Percentiles rank a stretch among this genome's conserved stretches.
Conservation (phyloP, 108 stramenopile species). For the Fragilaria crotonensis region DNA sequence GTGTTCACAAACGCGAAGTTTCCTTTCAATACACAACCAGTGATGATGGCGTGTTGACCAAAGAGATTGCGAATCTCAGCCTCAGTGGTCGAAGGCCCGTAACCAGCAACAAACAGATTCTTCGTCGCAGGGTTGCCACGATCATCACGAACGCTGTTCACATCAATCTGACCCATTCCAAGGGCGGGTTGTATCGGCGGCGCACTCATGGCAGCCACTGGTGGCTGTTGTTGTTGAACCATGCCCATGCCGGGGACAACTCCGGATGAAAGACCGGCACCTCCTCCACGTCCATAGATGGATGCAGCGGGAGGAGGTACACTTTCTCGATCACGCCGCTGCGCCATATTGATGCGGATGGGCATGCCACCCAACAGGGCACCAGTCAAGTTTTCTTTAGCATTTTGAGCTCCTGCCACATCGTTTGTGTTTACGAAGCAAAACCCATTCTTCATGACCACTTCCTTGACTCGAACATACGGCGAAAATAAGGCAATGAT, state of each 20-base stretch:
- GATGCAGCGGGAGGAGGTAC: background rate
- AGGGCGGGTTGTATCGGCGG: background rate
- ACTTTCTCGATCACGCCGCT: constrained; percentile 48
- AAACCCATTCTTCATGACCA: constrained; percentile 71
- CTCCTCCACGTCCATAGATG: background rate
- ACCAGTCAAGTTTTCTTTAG: constrained; percentile 69
- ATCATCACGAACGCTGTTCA: constrained; percentile 55
- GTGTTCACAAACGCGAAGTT: constrained; percentile 83
- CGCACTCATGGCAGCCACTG: background rate
- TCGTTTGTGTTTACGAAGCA: constrained; percentile 81
- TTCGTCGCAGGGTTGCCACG: constrained; percentile 84
- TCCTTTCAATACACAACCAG: constrained; percentile 63
- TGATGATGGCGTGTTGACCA: constrained; percentile 48
- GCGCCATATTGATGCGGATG: constrained; percentile 71
- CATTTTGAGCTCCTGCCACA: constrained; percentile 57
- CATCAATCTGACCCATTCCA: background rate
- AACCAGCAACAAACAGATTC: constrained; percentile 83
- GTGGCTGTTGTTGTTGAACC: background rate
- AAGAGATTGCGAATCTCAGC: constrained; percentile 58
- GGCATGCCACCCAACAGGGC: constrained; percentile 71
- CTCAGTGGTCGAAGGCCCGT: constrained; percentile 77
- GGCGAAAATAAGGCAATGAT: constrained; percentile 71
- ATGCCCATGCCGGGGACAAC: background rate
- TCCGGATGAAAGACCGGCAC: background rate
- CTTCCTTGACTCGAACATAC: constrained; percentile 74